Evolutionary conservation across 164 flowering plant species (phyloP).

Genomic region (Akebia trifoliata): DNA sequence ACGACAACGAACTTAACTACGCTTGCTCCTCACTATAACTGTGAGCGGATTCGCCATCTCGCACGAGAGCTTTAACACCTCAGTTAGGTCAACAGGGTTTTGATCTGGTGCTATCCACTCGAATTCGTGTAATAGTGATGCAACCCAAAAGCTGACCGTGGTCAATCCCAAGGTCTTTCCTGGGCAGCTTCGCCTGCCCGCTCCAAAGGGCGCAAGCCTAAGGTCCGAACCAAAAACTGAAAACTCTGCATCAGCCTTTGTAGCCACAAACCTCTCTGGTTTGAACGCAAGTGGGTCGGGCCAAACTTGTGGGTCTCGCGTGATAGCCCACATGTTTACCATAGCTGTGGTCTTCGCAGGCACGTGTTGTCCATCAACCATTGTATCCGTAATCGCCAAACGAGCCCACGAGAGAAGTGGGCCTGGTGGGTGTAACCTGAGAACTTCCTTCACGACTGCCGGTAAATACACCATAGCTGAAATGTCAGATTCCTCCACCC

Average conservation of each 20-base stretch:
- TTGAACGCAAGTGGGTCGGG: constrained; percentile 38
- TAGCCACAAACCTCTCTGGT: constrained; percentile 47
- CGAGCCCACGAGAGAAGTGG: constrained; percentile 62
- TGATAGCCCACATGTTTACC: constrained; percentile 91
- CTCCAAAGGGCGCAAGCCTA: constrained; percentile 67
- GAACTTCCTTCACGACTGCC: constrained; percentile 42
- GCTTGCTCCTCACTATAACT: constrained; percentile 25
- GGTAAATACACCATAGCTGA: constrained; percentile 30
- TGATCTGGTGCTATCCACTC: constrained; percentile 29
- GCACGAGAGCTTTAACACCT: constrained; percentile 46
- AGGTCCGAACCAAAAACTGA: constrained; percentile 57
- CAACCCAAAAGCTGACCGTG: constrained; percentile 55
- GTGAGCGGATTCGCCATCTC: constrained; percentile 51
- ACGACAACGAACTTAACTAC: not conserved
- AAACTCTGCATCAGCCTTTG: constrained; percentile 29
- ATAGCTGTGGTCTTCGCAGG: constrained; percentile 79
- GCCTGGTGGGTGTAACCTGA: constrained; percentile 56
- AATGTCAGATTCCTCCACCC: constrained; percentile 33
- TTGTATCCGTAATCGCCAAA: constrained; percentile 46
- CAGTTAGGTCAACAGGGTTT: constrained; percentile 41
- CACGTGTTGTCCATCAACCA: constrained; percentile 53
- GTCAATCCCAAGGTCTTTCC: constrained; percentile 62
- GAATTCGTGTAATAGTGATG: constrained; percentile 42
- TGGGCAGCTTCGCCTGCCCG: constrained; percentile 64
- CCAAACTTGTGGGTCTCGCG: constrained; percentile 52